These are phyloP conservation scores for Boletus huronensis DNA, from an alignment of 768 basidiomycete species.

Conservation along the genomic window DNA sequence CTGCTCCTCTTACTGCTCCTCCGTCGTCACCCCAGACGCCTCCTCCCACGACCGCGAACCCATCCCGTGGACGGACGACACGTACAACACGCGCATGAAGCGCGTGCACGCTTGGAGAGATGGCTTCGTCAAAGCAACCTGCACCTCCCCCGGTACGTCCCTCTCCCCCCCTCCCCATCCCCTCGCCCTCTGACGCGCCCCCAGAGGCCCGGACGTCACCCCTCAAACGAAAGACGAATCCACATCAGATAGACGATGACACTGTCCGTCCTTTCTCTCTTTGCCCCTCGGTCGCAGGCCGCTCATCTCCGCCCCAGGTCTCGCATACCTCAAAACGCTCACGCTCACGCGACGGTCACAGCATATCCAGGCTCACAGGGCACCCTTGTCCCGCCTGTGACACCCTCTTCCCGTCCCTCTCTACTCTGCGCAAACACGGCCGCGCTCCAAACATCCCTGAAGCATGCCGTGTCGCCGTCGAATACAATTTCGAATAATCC, in stretches of 20 bases:
- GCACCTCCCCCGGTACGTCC: slow-evolving; percentile 40
- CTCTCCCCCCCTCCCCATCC: background rate
- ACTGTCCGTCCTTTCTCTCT: slow-evolving; percentile 29
- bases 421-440: slow-evolving; percentile 61
- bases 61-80: slow-evolving; percentile 42
- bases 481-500: slow-evolving; percentile 63
- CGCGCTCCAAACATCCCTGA: slow-evolving; percentile 50
- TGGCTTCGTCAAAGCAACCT: slow-evolving; percentile 44
- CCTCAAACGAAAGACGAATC: slow-evolving; percentile 46
- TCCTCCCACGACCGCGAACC: slow-evolving; percentile 25
- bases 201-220: slow-evolving; percentile 31
- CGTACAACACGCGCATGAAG: slow-evolving; percentile 53
- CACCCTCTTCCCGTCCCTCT: slow-evolving; percentile 55
- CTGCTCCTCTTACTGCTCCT: slow-evolving; percentile 72
- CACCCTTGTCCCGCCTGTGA: slow-evolving; percentile 78
- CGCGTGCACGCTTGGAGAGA: slow-evolving; percentile 75
- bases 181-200: slow-evolving; percentile 5
- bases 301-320: slow-evolving; percentile 33
- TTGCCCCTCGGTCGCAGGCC: slow-evolving; percentile 1
- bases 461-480: slow-evolving; percentile 70
- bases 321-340: slow-evolving; percentile 60
- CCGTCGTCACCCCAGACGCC: slow-evolving; percentile 44
- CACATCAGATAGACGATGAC: slow-evolving; percentile 41
- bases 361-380: slow-evolving; percentile 39
- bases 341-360: slow-evolving; percentile 40